Evolutionary conservation across 208 protist species (phyloP).

Genomic region (Crithidia mellificae): DNA sequence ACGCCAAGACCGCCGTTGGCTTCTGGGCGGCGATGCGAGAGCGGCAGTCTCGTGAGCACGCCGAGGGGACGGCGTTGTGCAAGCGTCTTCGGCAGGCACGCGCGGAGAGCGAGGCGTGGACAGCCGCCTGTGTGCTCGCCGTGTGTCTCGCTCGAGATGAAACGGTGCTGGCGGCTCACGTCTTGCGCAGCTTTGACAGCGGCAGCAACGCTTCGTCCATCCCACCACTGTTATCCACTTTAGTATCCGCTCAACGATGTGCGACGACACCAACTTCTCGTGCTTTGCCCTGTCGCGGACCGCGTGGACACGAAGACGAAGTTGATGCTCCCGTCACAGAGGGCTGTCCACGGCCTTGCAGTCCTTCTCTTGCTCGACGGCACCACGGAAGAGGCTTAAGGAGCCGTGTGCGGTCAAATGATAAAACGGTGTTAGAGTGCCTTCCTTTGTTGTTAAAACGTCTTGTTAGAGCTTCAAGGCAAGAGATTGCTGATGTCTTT

Average conservation of each 20-base stretch:
- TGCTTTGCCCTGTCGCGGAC: too few species aligned
- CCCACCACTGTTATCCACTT: not conserved
- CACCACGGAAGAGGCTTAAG: too few species aligned
- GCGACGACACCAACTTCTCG: too few species aligned
- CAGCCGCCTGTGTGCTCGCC: not conserved
- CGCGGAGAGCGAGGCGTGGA: not conserved
- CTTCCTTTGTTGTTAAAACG: not conserved
- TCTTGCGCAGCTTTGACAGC: not conserved
- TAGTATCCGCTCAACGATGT: too few species aligned
- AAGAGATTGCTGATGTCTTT: not conserved
- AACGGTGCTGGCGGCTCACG: not conserved
- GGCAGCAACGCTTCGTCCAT: not conserved
- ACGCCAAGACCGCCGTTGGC: not conserved
- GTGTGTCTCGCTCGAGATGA: conserved; percentile 2
- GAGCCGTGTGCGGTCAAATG: too few species aligned
- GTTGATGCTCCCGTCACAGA: too few species aligned
- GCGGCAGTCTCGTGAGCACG: not conserved
- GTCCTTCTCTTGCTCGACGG: not conserved
- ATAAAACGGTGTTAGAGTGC: too few species aligned
- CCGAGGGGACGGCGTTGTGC: not conserved
- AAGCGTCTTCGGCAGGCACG: not conserved
- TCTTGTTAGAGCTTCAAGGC: not conserved
- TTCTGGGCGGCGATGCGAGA: conserved; percentile 4
- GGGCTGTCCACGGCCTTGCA: not conserved
- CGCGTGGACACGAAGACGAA: too few species aligned